These are phyloP conservation scores for Kuraishia cidri DNA, from an alignment of 805 yeast genomes.

Conservation along the genomic window DNA sequence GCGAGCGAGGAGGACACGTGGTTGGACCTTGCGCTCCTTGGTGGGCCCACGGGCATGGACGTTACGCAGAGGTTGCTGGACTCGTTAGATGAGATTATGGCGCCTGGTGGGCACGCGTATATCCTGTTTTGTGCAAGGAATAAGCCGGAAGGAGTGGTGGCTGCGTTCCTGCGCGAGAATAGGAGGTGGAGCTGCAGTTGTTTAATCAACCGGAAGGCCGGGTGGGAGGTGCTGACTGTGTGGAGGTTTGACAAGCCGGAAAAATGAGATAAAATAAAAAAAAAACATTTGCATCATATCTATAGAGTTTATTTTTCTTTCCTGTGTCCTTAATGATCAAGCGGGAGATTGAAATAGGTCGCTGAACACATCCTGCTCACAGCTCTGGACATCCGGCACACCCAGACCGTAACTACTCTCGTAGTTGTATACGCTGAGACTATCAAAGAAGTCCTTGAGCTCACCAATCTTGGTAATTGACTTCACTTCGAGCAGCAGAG, in stretches of 20 bases:
- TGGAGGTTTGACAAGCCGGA: conserved; percentile 48
- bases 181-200: background rate
- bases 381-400: conserved; percentile 28
- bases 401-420: conserved; percentile 54
- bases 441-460: conserved; percentile 57
- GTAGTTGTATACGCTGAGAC: conserved; percentile 52
- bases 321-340: too few species aligned
- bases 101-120: conserved; percentile 67
- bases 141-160: conserved; percentile 56
- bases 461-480: conserved; percentile 30
- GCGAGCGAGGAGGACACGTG: conserved; percentile 46
- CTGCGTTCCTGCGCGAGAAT: conserved; percentile 24
- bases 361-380: conserved; percentile 44
- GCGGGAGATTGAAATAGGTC: too few species aligned
- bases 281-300: too few species aligned
- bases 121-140: conserved; percentile 89
- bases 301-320: too few species aligned
- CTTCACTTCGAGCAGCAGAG: conserved; percentile 35
- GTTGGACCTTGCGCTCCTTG: conserved; percentile 85
- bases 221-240: conserved; percentile 89
- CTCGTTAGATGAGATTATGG: conserved; percentile 40
- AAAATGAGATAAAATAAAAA: too few species aligned
- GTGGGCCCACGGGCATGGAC: conserved; percentile 88
- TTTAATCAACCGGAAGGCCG: conserved; percentile 69
- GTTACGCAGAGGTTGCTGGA: conserved; percentile 63